Base-by-base conservation (phyloP, 1,139 yeast genomes). In the Saccharomyces hybrid region DNA sequence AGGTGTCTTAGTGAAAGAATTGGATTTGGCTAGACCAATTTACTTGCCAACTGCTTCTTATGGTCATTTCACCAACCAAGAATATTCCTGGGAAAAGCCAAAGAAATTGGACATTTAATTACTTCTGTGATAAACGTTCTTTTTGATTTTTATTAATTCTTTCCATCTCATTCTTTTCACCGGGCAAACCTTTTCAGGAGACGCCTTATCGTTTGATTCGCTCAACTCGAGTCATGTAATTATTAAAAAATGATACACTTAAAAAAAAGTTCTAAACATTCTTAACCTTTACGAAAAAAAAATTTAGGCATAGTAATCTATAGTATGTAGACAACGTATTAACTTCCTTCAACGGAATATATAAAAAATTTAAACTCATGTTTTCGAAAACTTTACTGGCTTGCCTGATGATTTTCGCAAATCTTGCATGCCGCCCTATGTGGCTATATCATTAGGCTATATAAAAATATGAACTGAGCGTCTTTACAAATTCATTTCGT, bases 11-110 rank as follows among this genome's bases (percentile, higher is more conserved):
- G 99, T 95, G 73, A 88, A 79, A 76, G 96, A 91, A 75, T 85
- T 93, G 73, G 95, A 91, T 74, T 83, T 93, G 74, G 99, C 98
- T 62, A 89, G 96, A 79, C 99, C 99, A 76, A 93, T 95, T 77
- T 93, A 95, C 83, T 85, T 89, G 80, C 88, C 93, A 85, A 93
- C 99, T 69, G 99, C 99, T 69, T 87, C 96, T 57, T 91, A 93
- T 76, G 99, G 99, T 73, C 99, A 93, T 79, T 93, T 93, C 85
- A 95, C 99, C 73, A 88, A 93, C 88, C 99, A 91, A 83, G 88
- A 86, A 72, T 87, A 88, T 83, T 80, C 96, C 68, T 93, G 99
- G 99, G 99, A 93, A 82, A 84, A 88, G 78, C 96, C 98, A 77
- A 89, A 89, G 81, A 80, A 82, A 74, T 86, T 93, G 76, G 78